Evolutionary conservation across 148 eudicot species (phyloP), one percentile per base, ranked within the genome.

Genomic region (Amaranthus palmeri): DNA sequence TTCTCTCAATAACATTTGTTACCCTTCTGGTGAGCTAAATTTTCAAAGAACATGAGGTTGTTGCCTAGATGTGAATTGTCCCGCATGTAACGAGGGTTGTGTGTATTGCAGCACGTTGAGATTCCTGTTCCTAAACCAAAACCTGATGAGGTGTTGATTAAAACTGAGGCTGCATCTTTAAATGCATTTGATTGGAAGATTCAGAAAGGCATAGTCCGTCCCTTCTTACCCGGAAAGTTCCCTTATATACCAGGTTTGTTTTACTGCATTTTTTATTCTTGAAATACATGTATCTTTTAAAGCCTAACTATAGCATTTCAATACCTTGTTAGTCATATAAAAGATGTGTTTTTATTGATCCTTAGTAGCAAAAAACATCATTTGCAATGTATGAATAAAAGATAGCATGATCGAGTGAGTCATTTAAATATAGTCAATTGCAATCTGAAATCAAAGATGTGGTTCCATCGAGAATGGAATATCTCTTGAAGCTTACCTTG

Each of bases 101-200:
- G 10, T 36, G 43, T 73, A 45, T 61, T 83, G 76, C 89, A 93
- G 98, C 90, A 87, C 72, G 93, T 85, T 46, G 87, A 87, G 84
- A 76, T 83, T 78, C 86, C 92, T 60, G 74, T 90, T 60, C 96
- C 96, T 64, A 79, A 68, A 72, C 93, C 96, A 36, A 82, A 69
- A 36, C 71, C 75, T 57, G 87, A 75, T 55, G 93, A 93, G 73
- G 81, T 90, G 63, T 78, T 93, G 65, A 10, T 93, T 10, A 93
- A 88, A 76, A 55, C 90, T 73, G 93, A 93, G 80, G 98, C 98
- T 6, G 81, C 83, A 7, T 84, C 86, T 74, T 55, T 90, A 46
- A 93, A 93, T 76, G 93, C 96, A 5, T 14, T 81, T 72, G 96
- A 93, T 76, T 87, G 88, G 80, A 90, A 83, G 71, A 81, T 89